phyloP scores from a whole-genome alignment of 208 protist species.

The Wallacemonas collosoma region DNA sequence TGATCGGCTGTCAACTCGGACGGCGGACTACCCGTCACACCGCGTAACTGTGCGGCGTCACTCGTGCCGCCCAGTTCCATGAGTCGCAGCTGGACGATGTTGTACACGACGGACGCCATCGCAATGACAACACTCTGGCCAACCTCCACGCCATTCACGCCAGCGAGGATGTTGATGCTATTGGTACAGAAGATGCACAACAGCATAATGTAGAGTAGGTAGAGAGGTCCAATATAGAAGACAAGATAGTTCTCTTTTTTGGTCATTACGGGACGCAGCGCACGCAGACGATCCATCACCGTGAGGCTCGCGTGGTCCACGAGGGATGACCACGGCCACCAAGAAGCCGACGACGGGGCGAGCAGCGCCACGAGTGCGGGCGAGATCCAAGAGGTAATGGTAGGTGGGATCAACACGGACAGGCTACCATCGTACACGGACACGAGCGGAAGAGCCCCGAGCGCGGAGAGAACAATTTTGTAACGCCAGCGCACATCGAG shows the following conservation, averaged over 20 bases:
- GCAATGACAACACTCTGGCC: constrained; percentile 97
- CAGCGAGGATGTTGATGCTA: constrained; percentile 99
- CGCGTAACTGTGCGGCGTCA: constrained; percentile 13
- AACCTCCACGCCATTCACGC: constrained; percentile 98
- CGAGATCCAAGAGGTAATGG: constrained; percentile 32
- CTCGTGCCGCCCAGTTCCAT: constrained; percentile 16
- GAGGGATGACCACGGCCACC: constrained; percentile 10
- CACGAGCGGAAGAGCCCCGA: constrained; percentile 95
- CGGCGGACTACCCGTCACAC: constrained; percentile 27
- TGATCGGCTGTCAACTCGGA: constrained; percentile 41
- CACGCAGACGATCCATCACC: neutral
- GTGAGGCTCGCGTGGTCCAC: constrained; percentile 23
- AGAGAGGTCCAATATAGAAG: constrained; percentile 91
- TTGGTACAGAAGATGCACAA: constrained; percentile 99
- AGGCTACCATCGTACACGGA: constrained; percentile 91
- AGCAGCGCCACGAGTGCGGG: constrained; percentile 13
- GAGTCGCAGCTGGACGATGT: constrained; percentile 92
- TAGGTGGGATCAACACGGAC: constrained; percentile 87
- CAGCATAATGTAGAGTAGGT: constrained; percentile 96
- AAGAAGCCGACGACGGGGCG: constrained; percentile 13
- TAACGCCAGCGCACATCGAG: constrained; percentile 97
- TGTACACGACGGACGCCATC: constrained; percentile 92
- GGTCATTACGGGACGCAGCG: constrained; percentile 3
- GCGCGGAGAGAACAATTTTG: constrained; percentile 97
- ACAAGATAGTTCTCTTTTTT: constrained; percentile 22